Conservation (phyloP, 176 grass and related monocot species). For the Cenchrus fungigraminus region DNA sequence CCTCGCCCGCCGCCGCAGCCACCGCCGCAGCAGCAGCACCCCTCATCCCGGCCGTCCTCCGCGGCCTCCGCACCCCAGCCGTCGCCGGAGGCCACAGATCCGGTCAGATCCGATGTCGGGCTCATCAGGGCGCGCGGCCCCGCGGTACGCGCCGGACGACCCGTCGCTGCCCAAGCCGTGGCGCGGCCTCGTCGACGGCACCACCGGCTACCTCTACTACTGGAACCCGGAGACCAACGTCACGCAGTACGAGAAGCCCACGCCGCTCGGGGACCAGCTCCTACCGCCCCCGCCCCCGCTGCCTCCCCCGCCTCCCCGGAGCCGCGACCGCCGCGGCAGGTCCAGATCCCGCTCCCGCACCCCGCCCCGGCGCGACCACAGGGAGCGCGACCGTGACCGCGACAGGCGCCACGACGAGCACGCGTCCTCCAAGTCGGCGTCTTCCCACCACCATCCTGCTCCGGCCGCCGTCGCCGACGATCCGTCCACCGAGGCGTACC, state of each 20-base stretch:
- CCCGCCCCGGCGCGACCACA: conserved; percentile 49
- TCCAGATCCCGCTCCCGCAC: conserved; percentile 48
- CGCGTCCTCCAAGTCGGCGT: conserved; percentile 38
- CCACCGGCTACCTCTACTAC: conserved; percentile 96
- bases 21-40: background rate
- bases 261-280: conserved; percentile 53
- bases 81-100: conserved; percentile 32
- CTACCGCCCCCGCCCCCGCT: conserved; percentile 66
- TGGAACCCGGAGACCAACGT: conserved; percentile 96
- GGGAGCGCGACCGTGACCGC: conserved; percentile 59
- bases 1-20: background rate
- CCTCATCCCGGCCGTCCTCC: background rate
- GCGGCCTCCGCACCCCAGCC: too few relatives aligned
- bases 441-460: conserved; percentile 40
- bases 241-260: conserved; percentile 90
- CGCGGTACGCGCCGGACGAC: conserved; percentile 94
- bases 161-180: conserved; percentile 92
- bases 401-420: conserved; percentile 61
- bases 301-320: conserved; percentile 53
- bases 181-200: conserved; percentile 88
- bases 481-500: conserved; percentile 67
- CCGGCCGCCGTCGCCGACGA: conserved; percentile 35
- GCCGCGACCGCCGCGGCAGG: conserved; percentile 48
- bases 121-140: conserved; percentile 49
- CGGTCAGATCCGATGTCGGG: conserved; percentile 51